phyloP scores from a whole-genome alignment of 306 rosid genomes.

The Prunus mume region DNA sequence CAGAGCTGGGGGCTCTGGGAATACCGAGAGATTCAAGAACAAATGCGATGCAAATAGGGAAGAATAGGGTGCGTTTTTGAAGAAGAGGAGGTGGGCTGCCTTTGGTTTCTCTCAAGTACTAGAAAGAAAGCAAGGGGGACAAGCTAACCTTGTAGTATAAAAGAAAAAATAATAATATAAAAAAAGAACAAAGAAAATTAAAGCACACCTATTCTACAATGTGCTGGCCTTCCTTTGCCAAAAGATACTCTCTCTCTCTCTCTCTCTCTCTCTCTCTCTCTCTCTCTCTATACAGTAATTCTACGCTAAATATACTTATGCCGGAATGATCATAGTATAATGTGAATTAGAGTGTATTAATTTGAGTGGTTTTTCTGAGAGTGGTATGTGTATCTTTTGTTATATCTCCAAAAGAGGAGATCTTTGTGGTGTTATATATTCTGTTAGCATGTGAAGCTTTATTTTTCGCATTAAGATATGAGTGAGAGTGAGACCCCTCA shows the following conservation, averaged over 20 bases:
- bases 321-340: conserved; percentile 1
- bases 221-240: conserved; percentile 52
- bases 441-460: conserved; percentile 44
- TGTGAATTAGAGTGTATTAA: neutral
- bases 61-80: conserved; percentile 96
- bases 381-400: conserved; percentile 16
- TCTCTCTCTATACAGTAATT: neutral
- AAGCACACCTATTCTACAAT: conserved; percentile 51
- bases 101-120: conserved; percentile 41
- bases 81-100: conserved; percentile 46
- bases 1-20: conserved; percentile 43
- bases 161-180: conserved; percentile 14
- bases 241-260: conserved; percentile 43
- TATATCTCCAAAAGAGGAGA: conserved; percentile 33
- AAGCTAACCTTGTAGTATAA: conserved; percentile 37
- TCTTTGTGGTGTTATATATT: conserved; percentile 31
- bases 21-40: conserved; percentile 90
- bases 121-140: conserved; percentile 38
- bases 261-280: neutral
- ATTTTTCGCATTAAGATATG: conserved; percentile 27
- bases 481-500: conserved; percentile 45
- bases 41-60: conserved; percentile 93
- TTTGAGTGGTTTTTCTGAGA: neutral
- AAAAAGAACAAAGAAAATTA: conserved; percentile 13
- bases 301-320: conserved; percentile 5